Percentiles rank a stretch among this genome's conserved stretches.
These are phyloP conservation scores for Gracilariopsis chorda DNA, from an alignment of 23 red algal genomes.

Conservation along the genomic window DNA sequence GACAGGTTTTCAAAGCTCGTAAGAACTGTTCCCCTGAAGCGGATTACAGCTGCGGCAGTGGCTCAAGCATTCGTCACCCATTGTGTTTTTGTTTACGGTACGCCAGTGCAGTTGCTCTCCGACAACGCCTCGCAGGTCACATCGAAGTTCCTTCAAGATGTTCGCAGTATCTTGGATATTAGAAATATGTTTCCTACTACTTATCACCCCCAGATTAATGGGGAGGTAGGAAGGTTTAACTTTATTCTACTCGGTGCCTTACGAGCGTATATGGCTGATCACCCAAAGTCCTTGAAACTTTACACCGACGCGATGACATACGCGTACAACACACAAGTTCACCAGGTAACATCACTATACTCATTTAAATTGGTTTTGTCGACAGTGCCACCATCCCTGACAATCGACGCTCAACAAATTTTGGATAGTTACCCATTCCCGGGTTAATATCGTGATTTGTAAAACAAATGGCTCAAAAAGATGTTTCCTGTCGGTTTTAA, in stretches of 20 bases:
- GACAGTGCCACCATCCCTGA: not conserved
- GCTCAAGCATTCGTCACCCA: not conserved
- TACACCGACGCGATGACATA: not conserved
- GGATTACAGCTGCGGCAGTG: not conserved
- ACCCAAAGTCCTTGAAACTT: not conserved
- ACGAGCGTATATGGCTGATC: not conserved
- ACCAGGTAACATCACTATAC: not conserved
- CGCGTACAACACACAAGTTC: not conserved
- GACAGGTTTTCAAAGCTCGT: too few species aligned
- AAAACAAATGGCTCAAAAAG: not conserved
- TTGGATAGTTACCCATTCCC: not conserved
- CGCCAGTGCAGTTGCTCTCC: too few species aligned
- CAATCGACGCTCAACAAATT: not conserved
- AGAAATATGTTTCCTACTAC: not conserved
- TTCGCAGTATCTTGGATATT: slow-evolving; percentile 20
- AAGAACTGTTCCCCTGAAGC: slow-evolving; percentile 4
- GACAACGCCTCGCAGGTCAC: too few species aligned
- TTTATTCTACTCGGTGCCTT: not conserved
- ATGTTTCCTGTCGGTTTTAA: not conserved
- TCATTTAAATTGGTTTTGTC: slow-evolving; percentile 6
- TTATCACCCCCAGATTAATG: slow-evolving; percentile 20
- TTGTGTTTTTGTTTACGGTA: not conserved
- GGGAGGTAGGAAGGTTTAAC: slow-evolving; percentile 21
- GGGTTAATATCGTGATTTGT: not conserved
- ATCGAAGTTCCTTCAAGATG: too few species aligned